Evolutionary conservation across 192 early-diverging fungal species (phyloP).

Genomic region (Gaertneriomyces semiglobifer): DNA sequence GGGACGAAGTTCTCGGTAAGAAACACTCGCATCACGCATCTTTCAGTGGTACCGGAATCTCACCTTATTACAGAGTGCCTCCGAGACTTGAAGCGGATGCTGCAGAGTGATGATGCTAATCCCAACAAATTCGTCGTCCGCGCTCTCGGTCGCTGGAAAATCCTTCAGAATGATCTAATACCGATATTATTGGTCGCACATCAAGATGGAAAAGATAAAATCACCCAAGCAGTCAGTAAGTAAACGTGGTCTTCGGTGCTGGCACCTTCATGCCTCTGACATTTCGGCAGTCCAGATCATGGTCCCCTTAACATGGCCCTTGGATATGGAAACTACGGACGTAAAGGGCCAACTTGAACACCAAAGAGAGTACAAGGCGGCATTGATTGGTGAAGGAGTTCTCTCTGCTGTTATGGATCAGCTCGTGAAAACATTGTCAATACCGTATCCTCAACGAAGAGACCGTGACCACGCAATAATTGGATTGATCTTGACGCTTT

Average conservation of each 20-base stretch:
- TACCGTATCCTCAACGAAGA: conserved; percentile 51
- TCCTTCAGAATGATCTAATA: conserved; percentile 69
- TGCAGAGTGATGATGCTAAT: conserved; percentile 68
- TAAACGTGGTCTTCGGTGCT: background rate
- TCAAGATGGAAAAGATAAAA: conserved; percentile 15
- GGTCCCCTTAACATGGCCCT: conserved; percentile 86
- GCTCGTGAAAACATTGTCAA: conserved; percentile 47
- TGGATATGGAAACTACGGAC: conserved; percentile 49
- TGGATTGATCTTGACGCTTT: conserved; percentile 67
- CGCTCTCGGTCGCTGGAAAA: conserved; percentile 67
- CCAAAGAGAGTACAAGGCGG: conserved; percentile 69
- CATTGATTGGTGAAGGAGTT: conserved; percentile 58
- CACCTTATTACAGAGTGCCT: conserved; percentile 59
- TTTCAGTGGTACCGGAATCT: background rate
- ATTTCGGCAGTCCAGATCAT: conserved; percentile 69
- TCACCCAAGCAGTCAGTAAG: conserved; percentile 26
- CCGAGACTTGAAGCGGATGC: conserved; percentile 80
- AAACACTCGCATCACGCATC: no score
- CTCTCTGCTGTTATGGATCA: conserved; percentile 50
- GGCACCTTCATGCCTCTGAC: conserved; percentile 18
- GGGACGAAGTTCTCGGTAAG: conserved; percentile 77
- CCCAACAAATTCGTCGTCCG: conserved; percentile 45
- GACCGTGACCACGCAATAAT: conserved; percentile 59
- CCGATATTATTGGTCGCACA: conserved; percentile 25
- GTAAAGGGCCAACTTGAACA: conserved; percentile 42